phyloP scores from a whole-genome alignment of 2,329 filamentous ascomycete species.

The Arthrinium phaeospermum region DNA sequence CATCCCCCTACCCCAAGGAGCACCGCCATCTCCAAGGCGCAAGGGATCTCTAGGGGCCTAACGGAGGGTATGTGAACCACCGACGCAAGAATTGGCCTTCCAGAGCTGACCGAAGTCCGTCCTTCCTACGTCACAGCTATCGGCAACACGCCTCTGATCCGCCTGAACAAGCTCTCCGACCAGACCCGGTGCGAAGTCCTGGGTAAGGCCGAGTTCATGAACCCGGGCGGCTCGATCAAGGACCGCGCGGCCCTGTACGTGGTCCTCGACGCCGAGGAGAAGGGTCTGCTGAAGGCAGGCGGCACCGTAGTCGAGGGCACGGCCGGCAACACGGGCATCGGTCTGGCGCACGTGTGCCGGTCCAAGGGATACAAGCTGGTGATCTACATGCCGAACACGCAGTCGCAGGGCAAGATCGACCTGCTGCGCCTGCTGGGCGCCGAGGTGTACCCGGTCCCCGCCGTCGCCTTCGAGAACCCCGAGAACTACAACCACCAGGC shows the following conservation, averaged over 20 bases:
- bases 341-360: constrained; percentile 93
- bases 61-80: constrained; percentile 70
- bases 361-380: constrained; percentile 91
- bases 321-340: constrained; percentile 97
- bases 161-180: constrained; percentile 84
- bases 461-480: constrained; percentile 93
- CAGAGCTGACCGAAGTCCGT: background rate
- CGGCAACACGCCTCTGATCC: constrained; percentile 94
- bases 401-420: constrained; percentile 97
- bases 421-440: constrained; percentile 88
- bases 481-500: constrained; percentile 99
- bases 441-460: constrained; percentile 94
- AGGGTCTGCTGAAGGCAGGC: constrained; percentile 79
- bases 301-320: constrained; percentile 97
- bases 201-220: constrained; percentile 98
- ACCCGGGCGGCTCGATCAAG: constrained; percentile 95
- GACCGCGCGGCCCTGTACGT: constrained; percentile 95
- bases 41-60: constrained; percentile 78
- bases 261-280: constrained; percentile 90
- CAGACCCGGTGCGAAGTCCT: constrained; percentile 93
- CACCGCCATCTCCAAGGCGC: constrained; percentile 77
- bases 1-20: constrained; percentile 61
- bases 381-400: constrained; percentile 99
- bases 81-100: background rate
- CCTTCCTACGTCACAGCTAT: constrained; percentile 67